Base-by-base conservation (phyloP, 192 early-diverging fungal species). In the Coemansia sp. region DNA sequence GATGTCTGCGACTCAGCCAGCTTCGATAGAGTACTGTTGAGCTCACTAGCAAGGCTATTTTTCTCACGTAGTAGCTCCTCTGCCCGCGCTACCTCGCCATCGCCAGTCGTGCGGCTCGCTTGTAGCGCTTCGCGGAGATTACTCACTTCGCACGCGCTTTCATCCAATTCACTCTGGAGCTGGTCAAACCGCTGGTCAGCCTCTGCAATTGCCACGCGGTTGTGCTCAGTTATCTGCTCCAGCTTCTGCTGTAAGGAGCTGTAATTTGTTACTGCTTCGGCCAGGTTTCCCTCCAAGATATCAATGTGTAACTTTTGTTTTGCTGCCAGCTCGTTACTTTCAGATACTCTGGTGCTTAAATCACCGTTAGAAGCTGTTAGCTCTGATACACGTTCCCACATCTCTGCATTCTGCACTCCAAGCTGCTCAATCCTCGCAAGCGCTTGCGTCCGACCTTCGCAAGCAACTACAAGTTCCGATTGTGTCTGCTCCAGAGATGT, bases 321-420 rank as follows among this genome's bases (percentile, higher is more conserved):
- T 1, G 56, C 62, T 19, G 25, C 29, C 3, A 27, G 10, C 11
- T 63, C 58, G 20, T 75, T 59, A 3, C 51, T 32, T 23, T 46
- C 24, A 2, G 52, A 11, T 6, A 61, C 51, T 14, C 52, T 66
- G 4, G 62, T 42, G 14, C 21, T 58, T 23, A 81, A 61, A 1
- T 72, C 57, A 33, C 57, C 59, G 32, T 67, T 72, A 19, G 61
- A 14, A 0, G 61, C 59, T 7, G 64, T 73, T 20, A 81, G 64
- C 64, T 81, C 70, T 3, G 78, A 75, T 19, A 70, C 58, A 9
- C 70, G 67, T 23, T 72, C 78, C 66, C 74, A 72, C n/a, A 75
- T 46, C 46, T 72, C 67, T 5, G 73, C 78, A 25, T 67, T 75
- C 27, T 81, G 70, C 0, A 53, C 31, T 42, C 72, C 78, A 17